These are phyloP conservation scores for Colletotrichum endophyticum DNA, from an alignment of 2,329 filamentous ascomycete genomes.

Conservation along the genomic window DNA sequence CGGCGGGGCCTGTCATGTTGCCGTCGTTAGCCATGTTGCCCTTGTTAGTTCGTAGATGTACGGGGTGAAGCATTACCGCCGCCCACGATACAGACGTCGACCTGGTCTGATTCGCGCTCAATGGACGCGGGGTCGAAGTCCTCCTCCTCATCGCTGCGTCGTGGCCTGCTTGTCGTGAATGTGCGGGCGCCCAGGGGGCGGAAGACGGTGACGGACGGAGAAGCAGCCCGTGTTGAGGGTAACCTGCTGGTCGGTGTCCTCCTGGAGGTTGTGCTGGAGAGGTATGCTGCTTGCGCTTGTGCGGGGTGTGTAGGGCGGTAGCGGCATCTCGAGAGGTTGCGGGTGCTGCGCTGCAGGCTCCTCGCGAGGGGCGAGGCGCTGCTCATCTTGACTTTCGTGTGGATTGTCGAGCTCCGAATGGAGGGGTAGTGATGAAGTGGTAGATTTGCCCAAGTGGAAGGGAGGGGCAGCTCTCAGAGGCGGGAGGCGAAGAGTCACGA, in stretches of 20 bases:
- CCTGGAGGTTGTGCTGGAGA: background rate
- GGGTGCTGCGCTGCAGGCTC: slow-evolving; percentile 42
- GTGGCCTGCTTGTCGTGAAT: slow-evolving; percentile 16
- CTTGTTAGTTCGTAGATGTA: background rate
- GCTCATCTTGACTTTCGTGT: background rate
- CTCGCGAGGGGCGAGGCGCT: slow-evolving; percentile 37
- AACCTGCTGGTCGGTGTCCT: background rate
- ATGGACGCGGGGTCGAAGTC: slow-evolving; percentile 71
- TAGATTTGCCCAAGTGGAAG: background rate
- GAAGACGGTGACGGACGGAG: slow-evolving; percentile 2
- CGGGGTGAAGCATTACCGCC: slow-evolving; percentile 61
- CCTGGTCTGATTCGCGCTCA: slow-evolving; percentile 89
- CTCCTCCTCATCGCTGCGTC: slow-evolving; percentile 36
- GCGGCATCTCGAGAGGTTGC: slow-evolving; percentile 31
- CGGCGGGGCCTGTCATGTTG: slow-evolving; percentile 73
- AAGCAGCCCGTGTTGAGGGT: background rate
- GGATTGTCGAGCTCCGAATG: background rate
- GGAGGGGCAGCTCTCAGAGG: background rate
- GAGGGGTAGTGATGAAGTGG: background rate
- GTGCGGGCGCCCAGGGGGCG: slow-evolving; percentile 5
- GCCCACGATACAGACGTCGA: slow-evolving; percentile 96
- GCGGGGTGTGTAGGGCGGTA: slow-evolving; percentile 27
- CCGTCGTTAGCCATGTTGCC: background rate
- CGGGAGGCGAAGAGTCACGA: background rate
- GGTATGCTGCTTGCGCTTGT: background rate